Evolutionary conservation across 768 basidiomycete genomes (phyloP), one percentile per base, ranked within the genome.

Genomic region (Amanita phalloides): DNA sequence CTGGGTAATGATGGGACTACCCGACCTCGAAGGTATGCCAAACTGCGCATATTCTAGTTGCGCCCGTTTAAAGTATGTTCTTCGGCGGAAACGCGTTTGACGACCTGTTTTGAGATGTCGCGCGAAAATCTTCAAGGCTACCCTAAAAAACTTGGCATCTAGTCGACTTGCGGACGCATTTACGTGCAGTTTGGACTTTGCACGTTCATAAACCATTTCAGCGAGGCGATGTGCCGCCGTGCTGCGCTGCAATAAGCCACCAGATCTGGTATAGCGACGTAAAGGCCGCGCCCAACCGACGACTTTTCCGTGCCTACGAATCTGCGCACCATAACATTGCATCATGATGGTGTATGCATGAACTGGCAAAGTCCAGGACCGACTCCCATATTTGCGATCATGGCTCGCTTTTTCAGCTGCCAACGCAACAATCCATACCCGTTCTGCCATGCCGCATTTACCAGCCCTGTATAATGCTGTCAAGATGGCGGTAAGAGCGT

Each of bases 291-390:
- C 20, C 32, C 21, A 17, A 45, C 53, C 14, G 35, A 50, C 42
- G 35, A 45, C 39, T 49, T 11, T 43, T 52, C 53, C 14, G 32
- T 35, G 53, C 49, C 53, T 48, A 57, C 28, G 54, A 11, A 55
- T 53, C 41, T 56, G 43, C 6, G 42, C 56, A 54, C 43, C 41
- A 56, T 52, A 44, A 54, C 64, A 55, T 61, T 60, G 62, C 51
- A 91, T 61, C 80, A 90, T 86, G 45, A 76, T 66, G 1, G 85
- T 90, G 61, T 87, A 90, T 1, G 84, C 79, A 7, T 81, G 71
- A 2, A 81, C 65, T 6, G 81, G 77, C 17, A 90, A 64, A 49
- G 71, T 70, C 88, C 88, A 92, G 0, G 83, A 79, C 42, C 67
- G 51, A 20, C 55, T 42, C 21, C 64, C 55, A 14, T 57, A 58